phyloP scores from a whole-genome alignment of 2,329 filamentous ascomycete genomes.

The Trichoderma asperellum region DNA sequence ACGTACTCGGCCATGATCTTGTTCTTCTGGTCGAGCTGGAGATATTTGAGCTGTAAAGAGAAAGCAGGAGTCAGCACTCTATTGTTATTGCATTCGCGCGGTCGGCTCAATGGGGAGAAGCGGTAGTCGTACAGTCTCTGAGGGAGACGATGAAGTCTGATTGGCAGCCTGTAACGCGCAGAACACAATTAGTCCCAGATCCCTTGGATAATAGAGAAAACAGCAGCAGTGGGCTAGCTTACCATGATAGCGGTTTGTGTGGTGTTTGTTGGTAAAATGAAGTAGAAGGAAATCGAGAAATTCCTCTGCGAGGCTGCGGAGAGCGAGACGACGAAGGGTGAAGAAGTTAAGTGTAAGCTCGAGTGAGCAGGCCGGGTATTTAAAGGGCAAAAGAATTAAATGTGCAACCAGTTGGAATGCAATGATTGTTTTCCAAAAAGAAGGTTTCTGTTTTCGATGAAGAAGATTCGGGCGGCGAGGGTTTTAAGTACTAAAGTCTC shows the following conservation, averaged over 20 bases:
- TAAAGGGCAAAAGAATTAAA: slow-evolving; percentile 1
- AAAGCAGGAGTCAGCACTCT: slow-evolving; percentile 25
- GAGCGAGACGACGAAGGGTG: not conserved
- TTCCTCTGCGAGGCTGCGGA: not conserved
- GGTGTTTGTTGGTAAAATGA: not conserved
- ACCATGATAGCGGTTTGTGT: slow-evolving; percentile 22
- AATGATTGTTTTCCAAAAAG: slow-evolving; percentile 11
- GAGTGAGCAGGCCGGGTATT: not conserved
- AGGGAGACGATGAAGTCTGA: slow-evolving; percentile 38
- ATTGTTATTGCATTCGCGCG: not conserved
- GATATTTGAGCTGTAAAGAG: slow-evolving; percentile 76
- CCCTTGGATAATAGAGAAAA: not conserved
- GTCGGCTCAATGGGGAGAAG: not conserved
- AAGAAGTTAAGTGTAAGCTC: not conserved
- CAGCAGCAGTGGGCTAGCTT: not conserved
- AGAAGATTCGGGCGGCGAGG: slow-evolving; percentile 7
- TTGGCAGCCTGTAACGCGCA: slow-evolving; percentile 35
- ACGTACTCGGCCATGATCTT: slow-evolving; percentile 92
- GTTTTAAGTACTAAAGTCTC: slow-evolving; percentile 15
- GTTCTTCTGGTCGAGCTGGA: slow-evolving; percentile 87
- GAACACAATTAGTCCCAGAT: not conserved
- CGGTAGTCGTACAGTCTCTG: slow-evolving; percentile 41
- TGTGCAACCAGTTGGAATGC: slow-evolving; percentile 18
- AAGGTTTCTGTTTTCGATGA: slow-evolving; percentile 1
- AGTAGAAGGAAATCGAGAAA: not conserved